Percentiles rank a stretch among this genome's conserved stretches.
These are phyloP conservation scores for Aspergillus novoparasiticus DNA, from an alignment of 2,329 filamentous ascomycete genomes.

Conservation along the genomic window DNA sequence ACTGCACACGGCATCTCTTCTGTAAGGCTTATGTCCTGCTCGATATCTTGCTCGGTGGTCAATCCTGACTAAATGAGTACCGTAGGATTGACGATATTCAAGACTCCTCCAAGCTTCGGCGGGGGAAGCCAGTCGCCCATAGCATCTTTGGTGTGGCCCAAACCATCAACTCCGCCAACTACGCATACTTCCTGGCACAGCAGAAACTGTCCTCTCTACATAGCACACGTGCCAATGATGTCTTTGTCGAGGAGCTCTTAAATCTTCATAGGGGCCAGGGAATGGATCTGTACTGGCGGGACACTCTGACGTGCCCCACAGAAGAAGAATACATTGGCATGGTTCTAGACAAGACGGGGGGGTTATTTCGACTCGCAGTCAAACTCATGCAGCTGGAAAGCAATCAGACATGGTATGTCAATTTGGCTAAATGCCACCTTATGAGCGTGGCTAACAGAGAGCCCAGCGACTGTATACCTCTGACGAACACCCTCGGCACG, in stretches of 20 bases:
- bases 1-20: constrained; percentile 46
- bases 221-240: constrained; percentile 32
- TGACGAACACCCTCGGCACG: constrained; percentile 60
- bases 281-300: constrained; percentile 47
- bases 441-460: background rate
- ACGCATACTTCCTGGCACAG: constrained; percentile 43
- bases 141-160: constrained; percentile 52
- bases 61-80: background rate
- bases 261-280: constrained; percentile 45
- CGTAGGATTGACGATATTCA: constrained; percentile 52
- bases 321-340: constrained; percentile 47
- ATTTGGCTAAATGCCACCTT: rapidly evolving
- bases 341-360: constrained; percentile 47
- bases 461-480: constrained; percentile 46
- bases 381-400: constrained; percentile 39
- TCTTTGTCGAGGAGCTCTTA: constrained; percentile 42
- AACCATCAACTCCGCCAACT: constrained; percentile 52
- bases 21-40: constrained; percentile 24
- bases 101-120: constrained; percentile 49
- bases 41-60: background rate
- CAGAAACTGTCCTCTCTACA: constrained; percentile 34
- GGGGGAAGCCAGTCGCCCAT: constrained; percentile 51
- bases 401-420: background rate
- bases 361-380: constrained; percentile 43
- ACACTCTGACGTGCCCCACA: constrained; percentile 39